Percentiles rank a stretch among this genome's conserved stretches.
phyloP scores from a whole-genome alignment of 441 rosid genomes.

The Corymbia calophylla region DNA sequence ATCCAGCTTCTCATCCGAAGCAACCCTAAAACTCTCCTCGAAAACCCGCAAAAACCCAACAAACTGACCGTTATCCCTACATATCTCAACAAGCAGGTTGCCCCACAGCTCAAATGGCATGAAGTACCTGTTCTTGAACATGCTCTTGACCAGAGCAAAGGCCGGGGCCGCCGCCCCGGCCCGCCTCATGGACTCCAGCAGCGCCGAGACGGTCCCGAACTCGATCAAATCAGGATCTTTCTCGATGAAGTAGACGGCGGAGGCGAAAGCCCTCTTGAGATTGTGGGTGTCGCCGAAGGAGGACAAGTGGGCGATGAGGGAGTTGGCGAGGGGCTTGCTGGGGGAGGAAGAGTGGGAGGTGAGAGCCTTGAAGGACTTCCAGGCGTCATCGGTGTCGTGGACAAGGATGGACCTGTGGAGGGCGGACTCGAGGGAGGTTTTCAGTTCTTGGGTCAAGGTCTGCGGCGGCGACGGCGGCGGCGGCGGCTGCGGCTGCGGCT shows the following conservation, averaged over 20 bases:
- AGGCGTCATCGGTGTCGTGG: conserved; percentile 60
- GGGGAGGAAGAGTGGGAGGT: conserved; percentile 51
- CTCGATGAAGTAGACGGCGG: conserved; percentile 63
- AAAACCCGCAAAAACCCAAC: conserved; percentile 55
- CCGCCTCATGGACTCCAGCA: conserved; percentile 52
- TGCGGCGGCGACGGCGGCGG: conserved; percentile 14
- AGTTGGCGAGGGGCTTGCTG: conserved; percentile 48
- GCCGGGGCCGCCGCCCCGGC: conserved; percentile 71
- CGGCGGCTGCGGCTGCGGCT: background rate
- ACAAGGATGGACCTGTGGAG: conserved; percentile 52
- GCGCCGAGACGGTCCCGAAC: conserved; percentile 37
- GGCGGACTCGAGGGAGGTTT: conserved; percentile 39
- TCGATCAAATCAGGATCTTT: conserved; percentile 53
- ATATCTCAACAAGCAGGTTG: conserved; percentile 41
- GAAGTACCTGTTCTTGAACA: conserved; percentile 79
- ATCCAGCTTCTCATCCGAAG: conserved; percentile 66
- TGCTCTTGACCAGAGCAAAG: conserved; percentile 63
- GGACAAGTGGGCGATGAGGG: conserved; percentile 64
- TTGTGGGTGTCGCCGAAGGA: conserved; percentile 40
- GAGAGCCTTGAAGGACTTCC: conserved; percentile 82
- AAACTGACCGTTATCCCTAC: conserved; percentile 35
- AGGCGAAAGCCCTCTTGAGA: conserved; percentile 91
- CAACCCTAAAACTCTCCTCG: conserved; percentile 60
- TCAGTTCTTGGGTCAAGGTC: conserved; percentile 42
- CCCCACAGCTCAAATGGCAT: conserved; percentile 85